Conservation (phyloP, 106 monocot species). For the Chionographis japonica region DNA sequence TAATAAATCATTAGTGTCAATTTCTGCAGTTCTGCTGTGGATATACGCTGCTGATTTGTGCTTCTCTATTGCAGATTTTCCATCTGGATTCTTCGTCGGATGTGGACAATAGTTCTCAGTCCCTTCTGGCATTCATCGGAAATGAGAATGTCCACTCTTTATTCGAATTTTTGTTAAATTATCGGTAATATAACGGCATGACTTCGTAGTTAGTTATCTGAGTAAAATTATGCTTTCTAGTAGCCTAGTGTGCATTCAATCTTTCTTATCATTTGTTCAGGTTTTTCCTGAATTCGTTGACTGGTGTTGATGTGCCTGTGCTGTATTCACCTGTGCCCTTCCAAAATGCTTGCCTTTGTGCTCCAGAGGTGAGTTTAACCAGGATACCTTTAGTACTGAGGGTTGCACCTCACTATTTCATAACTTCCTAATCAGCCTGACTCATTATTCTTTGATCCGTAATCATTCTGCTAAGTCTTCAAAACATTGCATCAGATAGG, state of each 20-base stretch:
- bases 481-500: no score
- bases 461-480: no score
- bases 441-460: no score
- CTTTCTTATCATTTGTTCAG: conserved; percentile 26
- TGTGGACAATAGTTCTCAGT: conserved; percentile 68
- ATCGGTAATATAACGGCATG: conserved; percentile 42
- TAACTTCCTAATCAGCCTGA: no score
- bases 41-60: neutral
- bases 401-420: no score
- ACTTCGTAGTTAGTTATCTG: no score
- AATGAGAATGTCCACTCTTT: conserved; percentile 64
- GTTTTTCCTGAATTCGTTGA: conserved; percentile 44
- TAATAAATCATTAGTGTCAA: neutral
- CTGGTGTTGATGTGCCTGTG: conserved; percentile 60
- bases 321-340: conserved; percentile 74
- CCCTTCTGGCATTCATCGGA: conserved; percentile 75
- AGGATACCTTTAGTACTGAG: no score
- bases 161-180: conserved; percentile 87
- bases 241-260: neutral
- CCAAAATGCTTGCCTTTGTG: conserved; percentile 63
- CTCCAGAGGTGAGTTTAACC: conserved; percentile 50
- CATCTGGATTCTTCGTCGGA: conserved; percentile 57
- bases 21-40: neutral
- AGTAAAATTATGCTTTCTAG: no score
- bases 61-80: conserved; percentile 38